Conservation (phyloP, 2,329 filamentous ascomycete species). For the Stylonectria norvegica region DNA sequence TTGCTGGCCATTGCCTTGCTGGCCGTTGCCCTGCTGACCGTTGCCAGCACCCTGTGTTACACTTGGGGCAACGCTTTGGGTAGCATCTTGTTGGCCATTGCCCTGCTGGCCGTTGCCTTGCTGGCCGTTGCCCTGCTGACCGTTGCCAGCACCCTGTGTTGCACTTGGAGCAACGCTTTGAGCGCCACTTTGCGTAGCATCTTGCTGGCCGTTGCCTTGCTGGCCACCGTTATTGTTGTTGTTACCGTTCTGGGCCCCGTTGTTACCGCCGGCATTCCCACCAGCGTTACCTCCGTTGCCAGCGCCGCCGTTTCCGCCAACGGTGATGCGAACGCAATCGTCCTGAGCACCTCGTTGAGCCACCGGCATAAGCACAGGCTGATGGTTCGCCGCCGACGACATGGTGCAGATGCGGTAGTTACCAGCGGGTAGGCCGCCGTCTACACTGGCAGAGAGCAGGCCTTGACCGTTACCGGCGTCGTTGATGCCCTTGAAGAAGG, state of each 20-base stretch:
- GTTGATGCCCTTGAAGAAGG: constrained; percentile 67
- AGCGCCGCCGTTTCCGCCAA: constrained; percentile 34
- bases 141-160: constrained; percentile 11
- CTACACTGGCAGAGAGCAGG: constrained; percentile 50
- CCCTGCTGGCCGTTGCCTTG: constrained; percentile 6
- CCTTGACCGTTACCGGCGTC: constrained; percentile 56
- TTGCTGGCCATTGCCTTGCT: constrained; percentile 3
- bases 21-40: constrained; percentile 9
- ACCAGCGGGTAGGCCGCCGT: constrained; percentile 56
- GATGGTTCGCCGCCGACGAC: constrained; percentile 61
- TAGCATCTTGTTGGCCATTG: constrained; percentile 8
- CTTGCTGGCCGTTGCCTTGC: constrained; percentile 13
- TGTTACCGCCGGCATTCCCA: constrained; percentile 18
- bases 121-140: constrained; percentile 11
- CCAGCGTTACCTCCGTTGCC: constrained; percentile 21
- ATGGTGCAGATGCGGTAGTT: constrained; percentile 66
- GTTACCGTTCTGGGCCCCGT: constrained; percentile 10
- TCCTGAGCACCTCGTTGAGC: constrained; percentile 66
- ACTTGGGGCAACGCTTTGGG: too few species aligned
- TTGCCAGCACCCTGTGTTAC: too few species aligned
- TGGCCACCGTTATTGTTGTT: constrained; percentile 7
- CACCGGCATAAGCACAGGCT: constrained; percentile 63
- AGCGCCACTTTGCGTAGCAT: constrained; percentile 13
- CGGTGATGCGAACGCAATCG: constrained; percentile 60
- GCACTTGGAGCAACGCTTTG: constrained; percentile 4